Percentiles rank a stretch among this genome's conserved stretches.
phyloP scores from a whole-genome alignment of 306 rosid species.

The Cucurbita pepo region DNA sequence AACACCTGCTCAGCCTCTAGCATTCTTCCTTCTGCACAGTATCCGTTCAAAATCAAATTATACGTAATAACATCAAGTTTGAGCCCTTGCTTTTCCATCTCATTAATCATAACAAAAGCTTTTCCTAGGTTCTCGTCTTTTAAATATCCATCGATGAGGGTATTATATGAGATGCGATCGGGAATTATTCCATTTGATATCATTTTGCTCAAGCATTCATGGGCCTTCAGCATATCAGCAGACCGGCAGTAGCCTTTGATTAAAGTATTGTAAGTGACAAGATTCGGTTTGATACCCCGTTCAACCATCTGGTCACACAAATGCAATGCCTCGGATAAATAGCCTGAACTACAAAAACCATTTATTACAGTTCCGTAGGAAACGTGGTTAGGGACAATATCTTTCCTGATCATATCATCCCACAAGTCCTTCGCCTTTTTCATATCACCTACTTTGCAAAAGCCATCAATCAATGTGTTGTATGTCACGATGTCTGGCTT shows the following conservation, averaged over 20 bases:
- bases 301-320: conserved; percentile 83
- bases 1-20: conserved; percentile 61
- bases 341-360: conserved; percentile 62
- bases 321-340: conserved; percentile 42
- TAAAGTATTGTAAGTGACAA: conserved; percentile 58
- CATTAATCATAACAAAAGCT: conserved; percentile 40
- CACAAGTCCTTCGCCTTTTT: conserved; percentile 63
- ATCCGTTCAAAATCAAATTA: conserved; percentile 55
- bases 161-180: conserved; percentile 64
- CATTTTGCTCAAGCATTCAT: conserved; percentile 49
- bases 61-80: conserved; percentile 53
- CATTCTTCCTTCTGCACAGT: conserved; percentile 62
- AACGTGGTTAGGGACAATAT: conserved; percentile 41
- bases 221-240: conserved; percentile 39
- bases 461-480: conserved; percentile 74
- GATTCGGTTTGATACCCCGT: conserved; percentile 47
- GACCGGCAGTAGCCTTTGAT: conserved; percentile 68
- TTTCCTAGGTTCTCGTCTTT: conserved; percentile 54
- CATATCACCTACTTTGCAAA: conserved; percentile 74
- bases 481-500: conserved; percentile 76
- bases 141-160: conserved; percentile 58
- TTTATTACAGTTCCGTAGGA: conserved; percentile 63
- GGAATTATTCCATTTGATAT: conserved; percentile 49
- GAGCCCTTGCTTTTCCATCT: conserved; percentile 63
- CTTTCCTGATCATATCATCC: conserved; percentile 48